A percentile compares a stretch with the other conserved stretches of the same genome.
Conservation (phyloP, 768 basidiomycete species). For the Collybia sordida region DNA sequence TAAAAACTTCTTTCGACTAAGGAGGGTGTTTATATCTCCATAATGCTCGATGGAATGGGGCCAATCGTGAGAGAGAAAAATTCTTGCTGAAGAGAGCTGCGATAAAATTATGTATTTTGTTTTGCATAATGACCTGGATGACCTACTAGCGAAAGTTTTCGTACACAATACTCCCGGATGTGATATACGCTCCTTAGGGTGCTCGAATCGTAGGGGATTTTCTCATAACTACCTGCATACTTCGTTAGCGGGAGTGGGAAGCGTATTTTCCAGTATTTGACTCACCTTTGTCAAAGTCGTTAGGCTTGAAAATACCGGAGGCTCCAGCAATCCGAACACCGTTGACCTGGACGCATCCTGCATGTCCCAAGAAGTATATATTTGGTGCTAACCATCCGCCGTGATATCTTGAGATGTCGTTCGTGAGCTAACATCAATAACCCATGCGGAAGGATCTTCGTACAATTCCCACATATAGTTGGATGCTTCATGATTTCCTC, state of each 20-base stretch:
- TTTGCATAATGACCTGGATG: background rate
- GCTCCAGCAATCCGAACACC: conserved; percentile 87
- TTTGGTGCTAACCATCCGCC: conserved; percentile 97
- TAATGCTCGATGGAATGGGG: conserved; percentile 81
- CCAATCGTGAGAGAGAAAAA: conserved; percentile 98
- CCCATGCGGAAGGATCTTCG: background rate
- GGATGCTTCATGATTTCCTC: conserved; percentile 97
- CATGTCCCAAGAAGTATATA: conserved; percentile 93
- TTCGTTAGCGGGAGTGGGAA: background rate
- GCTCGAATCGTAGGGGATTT: conserved; percentile 72
- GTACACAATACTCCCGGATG: conserved; percentile 81
- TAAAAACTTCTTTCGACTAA: conserved; percentile 80
- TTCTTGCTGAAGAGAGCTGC: conserved; percentile 58
- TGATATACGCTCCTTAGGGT: conserved; percentile 88
- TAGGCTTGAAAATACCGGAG: conserved; percentile 86
- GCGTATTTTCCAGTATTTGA: background rate
- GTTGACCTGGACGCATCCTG: conserved; percentile 85
- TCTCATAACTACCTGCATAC: conserved; percentile 72
- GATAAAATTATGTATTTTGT: conserved; percentile 12
- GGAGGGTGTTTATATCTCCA: conserved; percentile 64
- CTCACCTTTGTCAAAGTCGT: conserved; percentile 71
- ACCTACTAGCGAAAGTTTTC: conserved; percentile 71
- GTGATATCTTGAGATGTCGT: conserved; percentile 65
- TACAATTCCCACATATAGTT: conserved; percentile 97
- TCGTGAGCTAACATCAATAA: background rate